Percentiles rank a stretch among this genome's conserved stretches.
phyloP scores from a whole-genome alignment of 1,284 basidiomycete genomes.

The Calocybe gambosa region DNA sequence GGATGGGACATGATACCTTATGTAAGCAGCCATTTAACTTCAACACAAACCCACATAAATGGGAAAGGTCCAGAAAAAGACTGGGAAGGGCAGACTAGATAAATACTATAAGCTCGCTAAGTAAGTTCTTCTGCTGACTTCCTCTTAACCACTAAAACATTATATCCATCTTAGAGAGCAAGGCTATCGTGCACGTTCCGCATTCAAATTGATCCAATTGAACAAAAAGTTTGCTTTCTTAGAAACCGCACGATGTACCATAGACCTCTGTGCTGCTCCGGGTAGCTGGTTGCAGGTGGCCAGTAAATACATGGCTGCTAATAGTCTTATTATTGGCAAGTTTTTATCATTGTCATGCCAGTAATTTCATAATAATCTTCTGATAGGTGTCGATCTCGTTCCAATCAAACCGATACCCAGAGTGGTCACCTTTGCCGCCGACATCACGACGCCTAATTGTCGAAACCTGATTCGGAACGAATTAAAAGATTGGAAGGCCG shows the following conservation, averaged over 20 bases:
- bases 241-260: conserved; percentile 87
- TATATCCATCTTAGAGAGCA: conserved; percentile 65
- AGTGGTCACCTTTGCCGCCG: conserved; percentile 88
- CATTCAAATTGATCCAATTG: conserved; percentile 98
- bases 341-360: conserved; percentile 11
- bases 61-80: conserved; percentile 83
- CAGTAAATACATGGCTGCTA: conserved; percentile 96
- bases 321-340: conserved; percentile 90
- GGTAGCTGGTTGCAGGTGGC: conserved; percentile 99
- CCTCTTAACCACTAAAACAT: conserved; percentile 1
- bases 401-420: conserved; percentile 95
- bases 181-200: conserved; percentile 98
- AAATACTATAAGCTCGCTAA: conserved; percentile 95
- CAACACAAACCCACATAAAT: conserved; percentile 33
- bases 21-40: background rate
- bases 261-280: conserved; percentile 98
- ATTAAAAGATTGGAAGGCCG: conserved; percentile 99
- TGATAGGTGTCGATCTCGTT: conserved; percentile 85
- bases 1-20: conserved; percentile 14
- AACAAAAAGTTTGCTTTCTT: conserved; percentile 98
- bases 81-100: conserved; percentile 92
- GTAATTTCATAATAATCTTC: background rate
- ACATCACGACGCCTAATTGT: conserved; percentile 93
- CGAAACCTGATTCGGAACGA: conserved; percentile 83
- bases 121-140: conserved; percentile 34